Conservation (phyloP, 2,329 filamentous ascomycete genomes). For the Sporothrix humicola region DNA sequence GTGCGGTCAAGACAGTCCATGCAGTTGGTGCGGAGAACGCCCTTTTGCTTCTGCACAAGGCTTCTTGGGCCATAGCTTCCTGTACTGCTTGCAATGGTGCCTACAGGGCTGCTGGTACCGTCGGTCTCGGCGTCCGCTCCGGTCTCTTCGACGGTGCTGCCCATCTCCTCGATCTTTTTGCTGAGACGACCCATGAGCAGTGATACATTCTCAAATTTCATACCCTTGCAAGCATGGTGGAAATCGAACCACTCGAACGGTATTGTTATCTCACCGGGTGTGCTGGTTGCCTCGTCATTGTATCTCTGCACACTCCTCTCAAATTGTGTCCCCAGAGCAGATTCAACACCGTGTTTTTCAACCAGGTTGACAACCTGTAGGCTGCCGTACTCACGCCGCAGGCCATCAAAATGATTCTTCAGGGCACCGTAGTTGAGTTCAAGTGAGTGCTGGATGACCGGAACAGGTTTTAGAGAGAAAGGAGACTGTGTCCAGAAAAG, state of each 20-base stretch:
- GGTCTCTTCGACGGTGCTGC: conserved; percentile 67
- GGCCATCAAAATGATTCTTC: conserved; percentile 74
- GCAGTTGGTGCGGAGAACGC: conserved; percentile 91
- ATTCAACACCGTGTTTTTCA: conserved; percentile 85
- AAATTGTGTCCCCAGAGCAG: conserved; percentile 78
- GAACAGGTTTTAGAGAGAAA: conserved; percentile 88
- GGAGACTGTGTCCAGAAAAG: conserved; percentile 95
- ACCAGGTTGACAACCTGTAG: conserved; percentile 84
- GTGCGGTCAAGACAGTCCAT: conserved; percentile 98
- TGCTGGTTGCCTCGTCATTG: conserved; percentile 61
- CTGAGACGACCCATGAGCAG: conserved; percentile 74
- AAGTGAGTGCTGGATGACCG: conserved; percentile 78
- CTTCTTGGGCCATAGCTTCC: conserved; percentile 36
- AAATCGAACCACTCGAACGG: conserved; percentile 98
- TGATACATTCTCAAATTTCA: conserved; percentile 97
- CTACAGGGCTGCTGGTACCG: conserved; percentile 9
- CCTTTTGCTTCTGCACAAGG: conserved; percentile 63
- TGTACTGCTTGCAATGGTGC: conserved; percentile 2
- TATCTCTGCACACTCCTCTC: conserved; percentile 69
- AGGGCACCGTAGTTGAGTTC: conserved; percentile 81
- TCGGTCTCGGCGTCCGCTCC: neutral
- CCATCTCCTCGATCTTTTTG: conserved; percentile 69
- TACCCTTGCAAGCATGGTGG: conserved; percentile 86
- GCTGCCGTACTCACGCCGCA: conserved; percentile 73
- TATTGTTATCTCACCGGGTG: conserved; percentile 50